phyloP scores from a whole-genome alignment of 371 early-diverging fungal genomes.

The Circinella minor region DNA sequence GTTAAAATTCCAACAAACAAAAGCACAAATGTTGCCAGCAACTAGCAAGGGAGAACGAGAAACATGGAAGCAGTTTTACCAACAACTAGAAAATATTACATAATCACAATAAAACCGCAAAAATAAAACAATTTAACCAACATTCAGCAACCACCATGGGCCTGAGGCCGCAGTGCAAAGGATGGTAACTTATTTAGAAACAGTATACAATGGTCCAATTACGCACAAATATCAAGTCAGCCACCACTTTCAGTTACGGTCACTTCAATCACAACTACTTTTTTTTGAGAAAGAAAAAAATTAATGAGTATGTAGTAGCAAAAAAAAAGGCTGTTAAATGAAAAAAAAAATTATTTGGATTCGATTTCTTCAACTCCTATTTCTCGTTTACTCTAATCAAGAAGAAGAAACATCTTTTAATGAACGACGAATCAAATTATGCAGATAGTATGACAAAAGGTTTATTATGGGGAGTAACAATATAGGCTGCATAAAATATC shows the following conservation, averaged over 20 bases:
- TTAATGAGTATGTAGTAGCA: too few relatives aligned
- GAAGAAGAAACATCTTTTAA: too few relatives aligned
- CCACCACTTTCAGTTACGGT: not conserved
- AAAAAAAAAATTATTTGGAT: too few relatives aligned
- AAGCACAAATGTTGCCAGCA: not conserved
- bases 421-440: too few relatives aligned
- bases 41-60: not conserved
- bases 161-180: constrained; percentile 4
- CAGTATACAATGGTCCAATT: constrained; percentile 2
- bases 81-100: not conserved
- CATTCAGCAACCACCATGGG: constrained; percentile 12
- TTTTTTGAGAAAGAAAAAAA: too few relatives aligned
- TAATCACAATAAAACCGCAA: not conserved
- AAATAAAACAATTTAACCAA: not conserved
- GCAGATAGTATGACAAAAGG: too few relatives aligned
- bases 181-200: not conserved
- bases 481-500: too few relatives aligned
- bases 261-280: not conserved
- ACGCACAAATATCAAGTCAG: too few relatives aligned
- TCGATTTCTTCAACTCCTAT: too few relatives aligned
- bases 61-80: not conserved
- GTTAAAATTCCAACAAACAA: not conserved
- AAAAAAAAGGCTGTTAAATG: too few relatives aligned
- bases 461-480: too few relatives aligned
- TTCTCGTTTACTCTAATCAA: too few relatives aligned